These are phyloP conservation scores for Pseudocercospora fuligena DNA, from an alignment of 2,329 filamentous ascomycete species.

Conservation along the genomic window DNA sequence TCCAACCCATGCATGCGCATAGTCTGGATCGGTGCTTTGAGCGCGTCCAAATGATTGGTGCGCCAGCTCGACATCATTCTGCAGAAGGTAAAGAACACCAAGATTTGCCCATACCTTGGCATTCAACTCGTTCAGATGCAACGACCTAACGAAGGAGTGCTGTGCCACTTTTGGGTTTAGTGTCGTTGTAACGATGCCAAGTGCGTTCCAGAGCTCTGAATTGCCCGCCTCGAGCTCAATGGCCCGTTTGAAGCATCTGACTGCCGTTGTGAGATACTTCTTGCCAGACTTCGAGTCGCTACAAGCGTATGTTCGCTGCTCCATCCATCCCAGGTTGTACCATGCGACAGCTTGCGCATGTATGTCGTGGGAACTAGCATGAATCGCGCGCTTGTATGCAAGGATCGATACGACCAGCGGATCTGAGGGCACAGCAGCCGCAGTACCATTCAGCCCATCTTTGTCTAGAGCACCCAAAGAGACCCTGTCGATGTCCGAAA, in stretches of 20 bases:
- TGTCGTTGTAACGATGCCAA: conserved; percentile 86
- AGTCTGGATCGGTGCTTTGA: conserved; percentile 93
- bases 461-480: conserved; percentile 22
- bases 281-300: conserved; percentile 63
- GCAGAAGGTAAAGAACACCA: conserved; percentile 80
- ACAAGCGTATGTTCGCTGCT: conserved; percentile 77
- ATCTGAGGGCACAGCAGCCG: conserved; percentile 53
- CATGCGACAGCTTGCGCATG: conserved; percentile 95
- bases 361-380: conserved; percentile 71
- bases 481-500: conserved; percentile 73
- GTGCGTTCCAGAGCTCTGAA: conserved; percentile 93
- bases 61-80: conserved; percentile 82
- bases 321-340: conserved; percentile 96
- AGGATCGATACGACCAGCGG: conserved; percentile 70
- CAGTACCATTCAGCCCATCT: conserved; percentile 32
- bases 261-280: conserved; percentile 76
- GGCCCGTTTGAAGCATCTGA: conserved; percentile 90
- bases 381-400: conserved; percentile 84
- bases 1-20: conserved; percentile 90
- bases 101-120: conserved; percentile 87
- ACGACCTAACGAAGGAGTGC: conserved; percentile 87
- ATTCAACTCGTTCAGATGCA: conserved; percentile 89
- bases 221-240: conserved; percentile 96
- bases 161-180: conserved; percentile 88
- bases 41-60: conserved; percentile 88